Evolutionary conservation across 2,329 filamentous ascomycete genomes (phyloP), one percentile per base, ranked within the genome.

Genomic region (Drechslerella coelobrocha): DNA sequence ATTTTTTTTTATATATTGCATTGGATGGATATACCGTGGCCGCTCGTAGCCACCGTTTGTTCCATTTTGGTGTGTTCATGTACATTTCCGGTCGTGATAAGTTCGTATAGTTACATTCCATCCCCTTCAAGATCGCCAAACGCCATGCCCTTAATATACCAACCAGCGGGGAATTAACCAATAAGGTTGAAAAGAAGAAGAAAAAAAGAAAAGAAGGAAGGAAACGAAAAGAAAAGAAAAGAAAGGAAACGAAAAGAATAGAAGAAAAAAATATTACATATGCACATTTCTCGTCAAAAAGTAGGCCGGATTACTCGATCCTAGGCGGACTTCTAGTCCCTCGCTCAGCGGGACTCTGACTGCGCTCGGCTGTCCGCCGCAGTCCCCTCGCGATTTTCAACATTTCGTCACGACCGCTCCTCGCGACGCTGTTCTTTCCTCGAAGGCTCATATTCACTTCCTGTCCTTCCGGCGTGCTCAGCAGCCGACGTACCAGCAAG

Each of bases 391-490:
- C 95, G 37, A 94, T 92, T 77, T 86, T 88, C 73, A 95, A 80
- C 86, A 99, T 97, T 78, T 96, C 91, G 79, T 95, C 95, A 57
- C 94, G 83, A 1, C 90, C 91, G 3, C 88, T 88, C 45, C 82
- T 81, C 2, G 91, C 91, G 80, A 97, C 90, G 54, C 97, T 88
- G 76, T 89, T 85, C 78, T 91, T 92, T 23, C 90, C 90, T 3
- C 85, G 87, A 85, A 97, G 89, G 77, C 90, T 94, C 94, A 99
- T 97, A 72, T 88, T 92, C 10, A 97, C 89, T 80, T 96, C 96
- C 78, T 93, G 87, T 72, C 86, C 85, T 1, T 89, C 88, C 77
- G 91, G 89, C 7, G 90, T 91, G 74, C 84, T 86, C 65, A 99
- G 81, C 23, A 99, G 82, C 63, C 90, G 84, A 79, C 92, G 92